Percentiles rank a stretch among this genome's conserved stretches.
Evolutionary conservation across 1,139 yeast genomes (phyloP).

Genomic region (Pichia sp.): DNA sequence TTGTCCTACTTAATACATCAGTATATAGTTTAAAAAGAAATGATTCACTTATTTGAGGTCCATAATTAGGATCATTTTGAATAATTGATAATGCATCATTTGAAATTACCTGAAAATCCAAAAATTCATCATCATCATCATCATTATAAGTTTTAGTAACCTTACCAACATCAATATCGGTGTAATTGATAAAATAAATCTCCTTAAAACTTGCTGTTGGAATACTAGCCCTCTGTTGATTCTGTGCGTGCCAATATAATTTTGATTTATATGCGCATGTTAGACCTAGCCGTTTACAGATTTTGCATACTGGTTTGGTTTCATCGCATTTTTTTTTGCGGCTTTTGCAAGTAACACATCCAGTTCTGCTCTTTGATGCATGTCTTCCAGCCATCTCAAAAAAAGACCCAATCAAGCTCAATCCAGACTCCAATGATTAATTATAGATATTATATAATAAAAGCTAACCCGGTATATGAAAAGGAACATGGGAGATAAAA

Average conservation of each 20-base stretch:
- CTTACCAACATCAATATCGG: background rate
- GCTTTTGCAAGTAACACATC: conserved; percentile 20
- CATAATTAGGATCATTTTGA: conserved; percentile 3
- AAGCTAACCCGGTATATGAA: background rate
- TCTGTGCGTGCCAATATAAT: conserved; percentile 1
- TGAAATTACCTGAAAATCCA: background rate
- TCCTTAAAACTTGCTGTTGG: background rate
- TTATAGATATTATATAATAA: background rate
- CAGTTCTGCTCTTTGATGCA: conserved; percentile 5
- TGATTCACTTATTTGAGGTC: conserved; percentile 10
- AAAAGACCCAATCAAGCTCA: background rate
- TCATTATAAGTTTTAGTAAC: background rate
- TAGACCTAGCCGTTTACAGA: conserved; percentile 11
- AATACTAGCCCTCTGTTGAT: background rate
- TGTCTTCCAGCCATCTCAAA: background rate
- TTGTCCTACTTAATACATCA: conserved; percentile 16
- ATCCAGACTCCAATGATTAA: background rate
- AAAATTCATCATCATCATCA: background rate
- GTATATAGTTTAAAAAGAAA: conserved; percentile 19
- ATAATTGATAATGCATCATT: background rate
- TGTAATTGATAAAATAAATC: background rate
- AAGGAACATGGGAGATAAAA: background rate
- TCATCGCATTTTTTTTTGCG: conserved; percentile 24
- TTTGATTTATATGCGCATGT: conserved; percentile 10
- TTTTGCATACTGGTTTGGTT: conserved; percentile 18